Conservation (phyloP, 176 grass and related monocot genomes). For the Carex littledalei region DNA sequence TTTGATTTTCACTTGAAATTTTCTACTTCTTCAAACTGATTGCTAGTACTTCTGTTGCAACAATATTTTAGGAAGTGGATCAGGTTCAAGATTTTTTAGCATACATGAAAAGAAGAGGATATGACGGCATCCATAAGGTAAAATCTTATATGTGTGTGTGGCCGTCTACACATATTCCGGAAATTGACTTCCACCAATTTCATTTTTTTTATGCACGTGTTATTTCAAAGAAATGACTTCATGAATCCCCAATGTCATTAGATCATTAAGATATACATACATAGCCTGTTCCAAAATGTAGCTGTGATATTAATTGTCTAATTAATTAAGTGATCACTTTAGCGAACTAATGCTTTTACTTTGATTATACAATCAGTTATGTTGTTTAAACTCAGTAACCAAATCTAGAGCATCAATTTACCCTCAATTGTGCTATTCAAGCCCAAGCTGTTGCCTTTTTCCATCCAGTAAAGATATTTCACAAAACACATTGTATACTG, state of each 20-base stretch:
- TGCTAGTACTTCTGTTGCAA: background rate
- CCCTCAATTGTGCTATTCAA: background rate
- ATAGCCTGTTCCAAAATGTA: background rate
- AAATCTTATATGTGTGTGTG: background rate
- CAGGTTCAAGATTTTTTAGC: conserved; percentile 44
- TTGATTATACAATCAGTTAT: background rate
- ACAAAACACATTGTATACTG: conserved; percentile 16
- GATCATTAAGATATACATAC: background rate
- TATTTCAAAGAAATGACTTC: background rate
- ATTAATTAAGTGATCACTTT: background rate
- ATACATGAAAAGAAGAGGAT: conserved; percentile 52
- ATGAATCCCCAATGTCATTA: background rate
- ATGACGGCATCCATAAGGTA: conserved; percentile 71
- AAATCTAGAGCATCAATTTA: background rate
- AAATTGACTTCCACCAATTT: background rate
- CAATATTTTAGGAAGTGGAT: conserved; percentile 63
- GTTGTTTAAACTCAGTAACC: background rate
- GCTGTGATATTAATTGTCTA: background rate
- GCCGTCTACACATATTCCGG: background rate
- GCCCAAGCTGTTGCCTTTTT: background rate
- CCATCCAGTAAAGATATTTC: background rate
- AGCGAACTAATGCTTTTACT: background rate
- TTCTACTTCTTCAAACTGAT: background rate
- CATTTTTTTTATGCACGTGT: background rate
- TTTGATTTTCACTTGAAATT: background rate